Percentiles rank a stretch among this genome's conserved stretches.
Evolutionary conservation across 345 rosid species (phyloP).

Genomic region (Brassica carinata): DNA sequence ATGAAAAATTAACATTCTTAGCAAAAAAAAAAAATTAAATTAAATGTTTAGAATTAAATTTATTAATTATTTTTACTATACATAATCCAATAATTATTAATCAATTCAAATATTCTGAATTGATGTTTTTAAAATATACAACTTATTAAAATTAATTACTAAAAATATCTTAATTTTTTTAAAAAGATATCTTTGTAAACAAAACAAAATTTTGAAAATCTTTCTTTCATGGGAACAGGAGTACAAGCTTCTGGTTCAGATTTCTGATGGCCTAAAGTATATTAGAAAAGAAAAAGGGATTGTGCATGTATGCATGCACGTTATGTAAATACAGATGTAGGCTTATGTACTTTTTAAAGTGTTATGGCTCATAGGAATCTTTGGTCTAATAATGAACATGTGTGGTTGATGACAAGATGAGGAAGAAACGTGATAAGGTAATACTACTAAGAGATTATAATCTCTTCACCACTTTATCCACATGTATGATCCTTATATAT

Average conservation of each 20-base stretch:
- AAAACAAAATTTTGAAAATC: no score
- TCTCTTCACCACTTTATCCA: constrained; percentile 32
- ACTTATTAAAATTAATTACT: no score
- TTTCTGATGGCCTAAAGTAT: background rate
- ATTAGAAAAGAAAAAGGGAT: background rate
- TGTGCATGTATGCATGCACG: constrained; percentile 2
- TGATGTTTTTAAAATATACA: no score
- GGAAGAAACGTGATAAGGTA: constrained; percentile 40
- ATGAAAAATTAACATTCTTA: no score
- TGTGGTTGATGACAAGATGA: constrained; percentile 38
- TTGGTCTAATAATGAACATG: constrained; percentile 31
- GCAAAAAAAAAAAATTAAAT: no score
- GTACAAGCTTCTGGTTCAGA: background rate
- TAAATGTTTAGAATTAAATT: no score
- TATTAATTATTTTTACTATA: no score
- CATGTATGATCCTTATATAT: constrained; percentile 29
- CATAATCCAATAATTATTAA: no score
- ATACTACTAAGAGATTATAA: constrained; percentile 29
- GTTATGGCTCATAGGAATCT: constrained; percentile 31
- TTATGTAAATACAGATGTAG: constrained; percentile 15
- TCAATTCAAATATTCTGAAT: no score
- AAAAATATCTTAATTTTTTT: no score
- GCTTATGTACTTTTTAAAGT: constrained; percentile 29
- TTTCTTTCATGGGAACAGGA: no score
- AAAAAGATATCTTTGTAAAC: no score